Evolutionary conservation across 169 alveolate genomes (phyloP).

Genomic region (Plasmodium fragile): DNA sequence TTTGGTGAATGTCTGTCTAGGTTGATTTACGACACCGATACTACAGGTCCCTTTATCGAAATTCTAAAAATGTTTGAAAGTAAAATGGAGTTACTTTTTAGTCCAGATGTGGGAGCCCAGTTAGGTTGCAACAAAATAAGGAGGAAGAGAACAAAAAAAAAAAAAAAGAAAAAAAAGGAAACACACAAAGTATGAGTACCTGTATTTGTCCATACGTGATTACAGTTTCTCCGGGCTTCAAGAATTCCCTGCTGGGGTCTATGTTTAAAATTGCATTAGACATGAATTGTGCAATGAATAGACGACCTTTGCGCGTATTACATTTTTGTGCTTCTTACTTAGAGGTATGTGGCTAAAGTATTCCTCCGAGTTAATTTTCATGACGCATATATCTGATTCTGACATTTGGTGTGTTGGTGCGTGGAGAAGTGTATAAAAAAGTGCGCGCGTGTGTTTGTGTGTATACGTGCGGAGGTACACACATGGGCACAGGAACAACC

Average conservation of each 20-base stretch:
- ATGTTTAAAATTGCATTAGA: background rate
- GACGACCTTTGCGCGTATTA: background rate
- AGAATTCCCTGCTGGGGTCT: conserved; percentile 30
- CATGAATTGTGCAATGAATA: background rate
- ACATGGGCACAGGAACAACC: background rate
- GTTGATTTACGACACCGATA: conserved; percentile 62
- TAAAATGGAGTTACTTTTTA: background rate
- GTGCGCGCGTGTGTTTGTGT: background rate
- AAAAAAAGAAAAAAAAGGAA: conserved; percentile 6
- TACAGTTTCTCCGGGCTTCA: conserved; percentile 56
- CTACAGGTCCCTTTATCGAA: conserved; percentile 60
- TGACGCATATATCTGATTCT: conserved; percentile 65
- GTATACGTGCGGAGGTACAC: background rate
- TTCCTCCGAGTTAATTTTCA: conserved; percentile 54
- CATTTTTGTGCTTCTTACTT: conserved; percentile 21
- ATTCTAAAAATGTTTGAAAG: conserved; percentile 5
- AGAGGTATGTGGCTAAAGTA: conserved; percentile 21
- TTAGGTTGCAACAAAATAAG: background rate
- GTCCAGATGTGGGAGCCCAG: background rate
- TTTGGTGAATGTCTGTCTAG: conserved; percentile 53
- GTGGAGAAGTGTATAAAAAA: background rate
- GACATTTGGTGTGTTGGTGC: background rate
- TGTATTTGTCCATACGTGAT: conserved; percentile 72
- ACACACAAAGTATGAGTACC: conserved; percentile 13
- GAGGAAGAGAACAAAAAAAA: background rate